Evolutionary conservation across 345 rosid genomes (phyloP), one percentile per base, ranked within the genome.

Genomic region (Gossypium anomalum): DNA sequence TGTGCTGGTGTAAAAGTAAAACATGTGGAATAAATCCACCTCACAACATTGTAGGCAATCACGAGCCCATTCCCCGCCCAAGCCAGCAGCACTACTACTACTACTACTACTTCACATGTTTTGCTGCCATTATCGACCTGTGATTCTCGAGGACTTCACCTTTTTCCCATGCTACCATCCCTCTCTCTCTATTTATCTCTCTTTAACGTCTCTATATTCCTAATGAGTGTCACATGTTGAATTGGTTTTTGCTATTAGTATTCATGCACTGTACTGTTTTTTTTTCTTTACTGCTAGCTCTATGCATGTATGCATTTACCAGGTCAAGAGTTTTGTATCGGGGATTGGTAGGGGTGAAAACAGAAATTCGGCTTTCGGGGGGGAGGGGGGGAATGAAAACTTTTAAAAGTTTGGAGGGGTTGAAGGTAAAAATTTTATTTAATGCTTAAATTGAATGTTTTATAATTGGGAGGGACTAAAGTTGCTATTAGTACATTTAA

Each of bases 91-190:
- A 34, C 41, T 34, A 34, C 41, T 34, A 34, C 41, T 34, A 34
- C 41, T 34, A 34, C 41, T 4, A 34, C 41, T 34, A 4, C 41
- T 62, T 62, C 72, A 68, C 72, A 48, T 68, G 72, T 68, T 49
- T 23, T 68, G 14, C 22, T 68, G 72, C 57, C 72, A 68, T 49
- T 25, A 41, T 7, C 43, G 57, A 68, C 72, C 72, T 68, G 41
- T 34, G 72, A 68, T 68, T 68, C 72, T 57, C 72, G 58, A 34
- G 55, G 63, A 17, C 67, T 67, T 49, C 72, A 68, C 72, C 11
- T 68, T 16, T 23, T 23, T 68, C 72, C 58, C 72, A 47, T 67
- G 71, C 41, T 34, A 34, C 41, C 41, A 34, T 34, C 41, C 27
- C 34, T 1, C 55, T 22, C 27, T 3, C 53, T 45, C 53, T 19